These are phyloP conservation scores for Penicillium steckii DNA, from an alignment of 495 filamentous ascomycete species.

Conservation along the genomic window DNA sequence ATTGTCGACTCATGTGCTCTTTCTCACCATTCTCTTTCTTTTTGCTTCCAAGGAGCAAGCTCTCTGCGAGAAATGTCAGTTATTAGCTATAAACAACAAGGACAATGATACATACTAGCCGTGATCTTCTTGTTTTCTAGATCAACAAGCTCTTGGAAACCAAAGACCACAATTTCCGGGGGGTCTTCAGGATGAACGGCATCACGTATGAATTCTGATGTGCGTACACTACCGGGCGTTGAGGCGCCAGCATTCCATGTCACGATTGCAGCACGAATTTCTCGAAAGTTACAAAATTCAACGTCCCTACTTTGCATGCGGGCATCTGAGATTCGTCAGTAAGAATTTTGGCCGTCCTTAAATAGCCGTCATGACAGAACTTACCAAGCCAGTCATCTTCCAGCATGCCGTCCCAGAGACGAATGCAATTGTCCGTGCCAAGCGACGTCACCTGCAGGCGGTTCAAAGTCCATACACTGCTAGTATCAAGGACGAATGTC, in stretches of 20 bases:
- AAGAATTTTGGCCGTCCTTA: not conserved
- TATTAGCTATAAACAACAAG: not conserved
- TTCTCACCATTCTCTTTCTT: slow-evolving; percentile 88
- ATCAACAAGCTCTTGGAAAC: slow-evolving; percentile 96
- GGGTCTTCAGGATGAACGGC: slow-evolving; percentile 68
- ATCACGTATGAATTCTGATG: slow-evolving; percentile 72
- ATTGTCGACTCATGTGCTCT: slow-evolving; percentile 96
- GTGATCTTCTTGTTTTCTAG: slow-evolving; percentile 95
- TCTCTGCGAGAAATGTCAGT: slow-evolving; percentile 49
- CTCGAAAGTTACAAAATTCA: slow-evolving; percentile 80
- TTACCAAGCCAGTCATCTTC: slow-evolving; percentile 88
- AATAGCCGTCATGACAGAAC: slow-evolving; percentile 14
- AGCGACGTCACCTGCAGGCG: slow-evolving; percentile 84
- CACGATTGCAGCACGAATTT: slow-evolving; percentile 73
- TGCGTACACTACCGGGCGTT: slow-evolving; percentile 78
- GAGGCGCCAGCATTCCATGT: slow-evolving; percentile 97
- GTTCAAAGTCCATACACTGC: slow-evolving; percentile 84
- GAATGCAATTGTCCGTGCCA: slow-evolving; percentile 80
- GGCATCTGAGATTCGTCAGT: slow-evolving; percentile 53
- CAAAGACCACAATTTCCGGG: slow-evolving; percentile 91
- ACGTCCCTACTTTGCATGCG: slow-evolving; percentile 82
- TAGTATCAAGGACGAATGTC: slow-evolving; percentile 71
- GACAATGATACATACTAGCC: slow-evolving; percentile 62
- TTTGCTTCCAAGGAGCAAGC: slow-evolving; percentile 63
- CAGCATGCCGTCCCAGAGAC: slow-evolving; percentile 90